Percentiles rank a stretch among this genome's conserved stretches.
Evolutionary conservation across 2,329 filamentous ascomycete genomes (phyloP).

Genomic region (Aspergillus fumigatus): DNA sequence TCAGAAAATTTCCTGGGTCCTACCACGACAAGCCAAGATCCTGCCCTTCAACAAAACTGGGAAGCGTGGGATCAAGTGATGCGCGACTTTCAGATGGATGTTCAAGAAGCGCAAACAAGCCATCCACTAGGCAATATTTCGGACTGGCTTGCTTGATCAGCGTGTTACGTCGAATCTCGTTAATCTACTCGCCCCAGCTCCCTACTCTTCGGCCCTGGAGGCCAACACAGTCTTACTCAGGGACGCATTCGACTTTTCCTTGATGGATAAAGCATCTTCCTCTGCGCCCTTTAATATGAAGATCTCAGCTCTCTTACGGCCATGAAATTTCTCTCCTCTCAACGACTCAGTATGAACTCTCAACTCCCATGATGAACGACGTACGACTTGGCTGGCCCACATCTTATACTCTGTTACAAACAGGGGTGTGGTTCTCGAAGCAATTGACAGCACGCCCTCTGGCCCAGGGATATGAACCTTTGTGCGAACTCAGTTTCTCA

Average conservation of each 20-base stretch:
- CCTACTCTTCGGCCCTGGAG: neutral
- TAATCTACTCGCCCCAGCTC: neutral
- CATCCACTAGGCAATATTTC: slow-evolving; percentile 20
- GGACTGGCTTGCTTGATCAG: slow-evolving; percentile 26
- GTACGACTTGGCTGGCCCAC: slow-evolving; percentile 1
- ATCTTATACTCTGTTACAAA: neutral
- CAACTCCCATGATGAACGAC: slow-evolving; percentile 7
- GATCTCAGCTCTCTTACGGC: neutral
- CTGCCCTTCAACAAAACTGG: slow-evolving; percentile 24
- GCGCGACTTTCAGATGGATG: slow-evolving; percentile 35
- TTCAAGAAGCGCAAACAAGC: slow-evolving; percentile 22
- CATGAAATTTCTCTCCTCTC: neutral
- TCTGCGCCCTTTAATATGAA: neutral
- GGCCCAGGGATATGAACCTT: neutral
- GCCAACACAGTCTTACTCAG: neutral
- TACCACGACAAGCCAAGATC: slow-evolving; percentile 10
- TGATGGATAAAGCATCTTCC: neutral
- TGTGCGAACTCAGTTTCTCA: neutral
- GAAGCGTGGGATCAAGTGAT: slow-evolving; percentile 37
- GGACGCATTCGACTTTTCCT: neutral
- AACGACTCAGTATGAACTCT: neutral
- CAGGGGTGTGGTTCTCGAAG: neutral
- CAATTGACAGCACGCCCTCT: neutral
- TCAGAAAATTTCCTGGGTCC: slow-evolving; percentile 9
- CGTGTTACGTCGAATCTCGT: neutral